Evolutionary conservation across 1,139 yeast species (phyloP), one percentile per base, ranked within the genome.

Genomic region (Suhomyces kunorum): DNA sequence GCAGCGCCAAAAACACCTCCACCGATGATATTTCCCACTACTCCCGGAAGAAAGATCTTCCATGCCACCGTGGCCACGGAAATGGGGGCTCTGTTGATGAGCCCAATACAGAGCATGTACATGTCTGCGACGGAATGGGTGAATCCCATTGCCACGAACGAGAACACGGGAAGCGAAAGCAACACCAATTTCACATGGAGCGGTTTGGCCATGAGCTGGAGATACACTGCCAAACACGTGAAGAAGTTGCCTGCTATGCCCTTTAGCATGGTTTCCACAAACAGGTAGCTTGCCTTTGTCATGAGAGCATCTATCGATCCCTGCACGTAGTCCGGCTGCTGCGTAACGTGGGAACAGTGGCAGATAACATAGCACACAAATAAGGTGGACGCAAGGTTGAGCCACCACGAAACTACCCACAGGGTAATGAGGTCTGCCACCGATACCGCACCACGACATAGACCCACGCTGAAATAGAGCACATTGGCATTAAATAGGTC

Each of bases 61-160:
- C 92, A 86, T 7, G 82, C 80, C 38, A 78, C 80, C n/a, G 62
- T 62, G 0, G 80, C 85, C 18, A 83, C 86, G 0, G 81, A 65
- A 9, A 80, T 65, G 4, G 78, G 72, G 0, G 87, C 83, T 20
- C 81, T 77, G 56, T 83, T 82, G 36, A 86, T 70, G 53, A 84
- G 63, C 0, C 87, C 95, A 50, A 80, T 75, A 8, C 81, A 76
- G 8, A 83, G 56, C 43, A 83, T 51, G 49, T 70, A 80, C 90
- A 86, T 84, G 58, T 87, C 95, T 1, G 95, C 95, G 8, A 87
- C 88, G 2, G 80, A 79, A 56, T 87, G 95, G 5, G 87, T 80
- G 59, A 80, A 86, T 0, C 94, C 94, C 66, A 82, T 68, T 1
- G 81, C 53, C 7, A 84, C 94, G 58, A 86, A 83, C 0, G 89